Percentiles rank a stretch among this genome's conserved stretches.
Evolutionary conservation across 306 rosid species (phyloP).

Genomic region (Echinosophora koreensis): DNA sequence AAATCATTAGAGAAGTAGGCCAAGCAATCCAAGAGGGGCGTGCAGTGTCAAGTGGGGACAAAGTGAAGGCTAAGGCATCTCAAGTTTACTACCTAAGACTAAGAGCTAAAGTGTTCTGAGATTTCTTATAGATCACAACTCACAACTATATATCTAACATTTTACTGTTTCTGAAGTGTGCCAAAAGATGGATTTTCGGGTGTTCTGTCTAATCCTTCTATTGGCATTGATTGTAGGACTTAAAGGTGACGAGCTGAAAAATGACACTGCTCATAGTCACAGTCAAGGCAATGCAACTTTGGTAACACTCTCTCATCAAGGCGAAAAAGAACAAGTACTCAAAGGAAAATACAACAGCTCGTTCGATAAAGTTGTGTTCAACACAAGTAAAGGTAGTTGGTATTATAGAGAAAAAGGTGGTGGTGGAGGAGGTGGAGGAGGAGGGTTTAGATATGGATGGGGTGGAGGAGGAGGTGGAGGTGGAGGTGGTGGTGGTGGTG

Average conservation of each 20-base stretch:
- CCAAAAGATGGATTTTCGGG: constrained; percentile 46
- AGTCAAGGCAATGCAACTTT: constrained; percentile 42
- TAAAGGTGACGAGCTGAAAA: constrained; percentile 43
- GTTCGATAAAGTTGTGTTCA: constrained; percentile 46
- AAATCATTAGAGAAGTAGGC: constrained; percentile 32
- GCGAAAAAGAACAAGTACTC: constrained; percentile 2
- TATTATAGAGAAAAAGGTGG: constrained; percentile 34
- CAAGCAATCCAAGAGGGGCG: constrained; percentile 33
- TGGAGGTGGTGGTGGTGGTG: background rate
- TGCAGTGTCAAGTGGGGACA: constrained; percentile 60
- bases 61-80: constrained; percentile 61
- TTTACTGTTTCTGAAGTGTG: background rate
- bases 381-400: constrained; percentile 47
- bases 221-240: constrained; percentile 43
- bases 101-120: background rate
- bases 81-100: constrained; percentile 15
- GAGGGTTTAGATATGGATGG: constrained; percentile 49
- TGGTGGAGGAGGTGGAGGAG: constrained; percentile 34
- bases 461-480: constrained; percentile 54
- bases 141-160: constrained; percentile 32
- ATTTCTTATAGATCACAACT: constrained; percentile 29
- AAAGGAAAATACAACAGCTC: constrained; percentile 46
- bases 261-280: constrained; percentile 42
- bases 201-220: constrained; percentile 46
- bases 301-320: constrained; percentile 30